phyloP scores from a whole-genome alignment of 352 stramenopile species.

The Globisporangium cylindrosporum region DNA sequence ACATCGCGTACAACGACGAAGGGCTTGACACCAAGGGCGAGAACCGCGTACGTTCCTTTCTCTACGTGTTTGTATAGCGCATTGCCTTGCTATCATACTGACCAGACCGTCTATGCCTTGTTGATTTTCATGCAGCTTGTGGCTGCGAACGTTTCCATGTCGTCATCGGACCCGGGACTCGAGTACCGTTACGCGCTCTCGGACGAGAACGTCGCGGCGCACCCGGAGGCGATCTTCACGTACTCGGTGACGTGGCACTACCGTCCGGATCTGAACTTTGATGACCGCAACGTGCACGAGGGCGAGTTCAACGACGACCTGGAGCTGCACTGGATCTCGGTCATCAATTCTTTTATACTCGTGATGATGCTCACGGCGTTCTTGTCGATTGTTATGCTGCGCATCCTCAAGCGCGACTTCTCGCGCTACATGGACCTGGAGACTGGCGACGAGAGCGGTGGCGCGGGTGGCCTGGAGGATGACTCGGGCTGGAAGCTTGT shows the following conservation, averaged over 20 bases:
- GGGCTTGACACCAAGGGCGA: conserved; percentile 82
- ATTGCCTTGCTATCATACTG: not conserved
- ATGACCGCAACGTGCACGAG: conserved; percentile 89
- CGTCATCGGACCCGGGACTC: conserved; percentile 50
- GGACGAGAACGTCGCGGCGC: conserved; percentile 30
- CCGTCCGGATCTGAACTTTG: conserved; percentile 81
- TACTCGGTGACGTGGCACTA: conserved; percentile 97
- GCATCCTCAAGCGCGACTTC: conserved; percentile 98
- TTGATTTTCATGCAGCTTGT: conserved; percentile 40
- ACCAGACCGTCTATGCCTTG: not conserved
- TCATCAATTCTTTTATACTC: conserved; percentile 98
- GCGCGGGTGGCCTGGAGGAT: conserved; percentile 87
- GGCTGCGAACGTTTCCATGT: conserved; percentile 66
- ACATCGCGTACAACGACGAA: conserved; percentile 90
- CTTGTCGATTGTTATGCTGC: conserved; percentile 95
- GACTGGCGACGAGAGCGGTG: conserved; percentile 78
- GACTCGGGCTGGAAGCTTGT: conserved; percentile 99
- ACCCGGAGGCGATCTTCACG: conserved; percentile 84
- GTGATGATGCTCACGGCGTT: conserved; percentile 97
- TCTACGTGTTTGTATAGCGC: not conserved
- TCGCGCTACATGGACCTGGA: conserved; percentile 96
- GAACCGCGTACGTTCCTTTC: conserved; percentile 45
- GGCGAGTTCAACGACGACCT: conserved; percentile 52
- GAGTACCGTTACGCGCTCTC: conserved; percentile 63
- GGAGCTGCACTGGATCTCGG: conserved; percentile 97